A percentile compares a stretch with the other conserved stretches of the same genome.
Evolutionary conservation across 2,329 filamentous ascomycete species (phyloP).

Genomic region (Aureobasidium melanogenum): DNA sequence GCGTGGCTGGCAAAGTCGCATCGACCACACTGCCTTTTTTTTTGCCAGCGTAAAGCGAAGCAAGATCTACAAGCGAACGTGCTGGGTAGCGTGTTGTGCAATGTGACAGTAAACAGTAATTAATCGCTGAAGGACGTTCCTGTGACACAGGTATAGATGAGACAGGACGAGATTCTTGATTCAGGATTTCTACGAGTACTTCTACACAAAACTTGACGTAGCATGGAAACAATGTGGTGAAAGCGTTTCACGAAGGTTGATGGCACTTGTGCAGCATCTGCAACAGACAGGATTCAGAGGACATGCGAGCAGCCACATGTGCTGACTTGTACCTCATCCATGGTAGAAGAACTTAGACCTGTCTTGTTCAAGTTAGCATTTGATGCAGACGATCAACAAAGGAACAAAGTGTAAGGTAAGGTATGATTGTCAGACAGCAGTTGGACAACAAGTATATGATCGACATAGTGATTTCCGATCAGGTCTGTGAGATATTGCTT

Average conservation of each 20-base stretch:
- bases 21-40: background rate
- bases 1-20: background rate
- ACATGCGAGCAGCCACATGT: background rate
- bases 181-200: background rate
- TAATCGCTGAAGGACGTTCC: background rate
- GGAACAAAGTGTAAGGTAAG: background rate
- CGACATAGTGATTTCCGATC: conserved; percentile 66
- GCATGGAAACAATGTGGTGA: background rate
- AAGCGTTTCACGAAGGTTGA: background rate
- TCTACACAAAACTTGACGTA: background rate
- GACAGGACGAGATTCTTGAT: background rate
- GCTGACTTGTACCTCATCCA: too few species aligned
- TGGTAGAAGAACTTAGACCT: background rate
- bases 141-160: background rate
- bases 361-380: conserved; percentile 8
- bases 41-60: background rate
- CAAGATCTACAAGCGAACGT: background rate
- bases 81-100: background rate
- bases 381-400: background rate
- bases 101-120: background rate
- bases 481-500: conserved; percentile 69
- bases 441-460: conserved; percentile 59
- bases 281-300: too few species aligned
- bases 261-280: background rate
- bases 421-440: conserved; percentile 61